Conservation (phyloP, 75 land plant species). For the Gnetum montanum region DNA sequence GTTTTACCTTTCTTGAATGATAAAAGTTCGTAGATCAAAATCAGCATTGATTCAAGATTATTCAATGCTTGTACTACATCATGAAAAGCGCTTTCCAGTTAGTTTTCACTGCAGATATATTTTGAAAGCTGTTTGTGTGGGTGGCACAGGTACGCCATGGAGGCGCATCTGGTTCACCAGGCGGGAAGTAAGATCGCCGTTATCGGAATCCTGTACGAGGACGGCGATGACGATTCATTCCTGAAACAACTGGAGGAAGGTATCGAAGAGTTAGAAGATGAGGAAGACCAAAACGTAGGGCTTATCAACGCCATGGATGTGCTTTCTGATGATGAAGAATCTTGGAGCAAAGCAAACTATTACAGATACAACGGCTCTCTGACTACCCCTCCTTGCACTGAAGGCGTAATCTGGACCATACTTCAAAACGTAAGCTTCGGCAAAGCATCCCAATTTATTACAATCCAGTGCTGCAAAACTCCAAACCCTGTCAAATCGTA, state of each 20-base stretch:
- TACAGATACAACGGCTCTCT: slow-evolving; percentile 29
- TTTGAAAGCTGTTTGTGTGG: not conserved
- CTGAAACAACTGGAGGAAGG: not conserved
- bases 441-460: not conserved
- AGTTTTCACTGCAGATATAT: not conserved
- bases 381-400: slow-evolving; percentile 25
- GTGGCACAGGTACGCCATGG: slow-evolving; percentile 24
- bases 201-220: slow-evolving; percentile 22
- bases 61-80: not conserved
- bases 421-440: slow-evolving; percentile 1
- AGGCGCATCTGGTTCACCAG: slow-evolving; percentile 36
- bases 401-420: slow-evolving; percentile 13
- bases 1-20: too few relatives aligned
- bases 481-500: not conserved
- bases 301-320: not conserved
- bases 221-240: slow-evolving; percentile 21
- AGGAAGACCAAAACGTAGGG: not conserved
- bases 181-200: slow-evolving; percentile 20
- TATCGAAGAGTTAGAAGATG: not conserved
- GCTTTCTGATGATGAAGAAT: not conserved
- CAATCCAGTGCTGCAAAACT: not conserved
- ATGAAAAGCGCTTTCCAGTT: not conserved
- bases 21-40: too few relatives aligned
- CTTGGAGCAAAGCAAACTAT: slow-evolving; percentile 6
- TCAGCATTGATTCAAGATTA: not conserved